Base-by-base conservation (phyloP, 1,284 basidiomycete species). In the Ceratorhiza oryzae-sativae region DNA sequence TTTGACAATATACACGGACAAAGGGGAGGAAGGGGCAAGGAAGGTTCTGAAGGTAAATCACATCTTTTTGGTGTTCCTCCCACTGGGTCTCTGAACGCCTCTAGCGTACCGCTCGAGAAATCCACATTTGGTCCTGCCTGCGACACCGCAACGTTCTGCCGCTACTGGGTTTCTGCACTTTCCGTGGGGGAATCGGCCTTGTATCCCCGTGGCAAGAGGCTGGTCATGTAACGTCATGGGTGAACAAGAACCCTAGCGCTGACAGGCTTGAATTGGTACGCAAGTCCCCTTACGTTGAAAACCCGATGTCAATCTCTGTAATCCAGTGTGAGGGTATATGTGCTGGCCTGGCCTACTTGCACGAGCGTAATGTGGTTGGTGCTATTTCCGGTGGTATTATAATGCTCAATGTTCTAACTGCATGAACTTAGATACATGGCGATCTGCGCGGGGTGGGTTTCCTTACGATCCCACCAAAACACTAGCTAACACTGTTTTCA, bases 321-420 rank as follows among this genome's bases (percentile, higher is more conserved):
- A 36, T 30, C 4, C 27, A 65, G 62, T 65, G 62, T 27, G 48
- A 65, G 34, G 62, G 62, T 53, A 53, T 65, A 65, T 65, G 62
- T 34, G 46, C 62, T 15, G 62, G 62, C 12, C 23, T 65, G 23
- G 48, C 27, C 13, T 65, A 65, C 48, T 48, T 65, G 27, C 62
- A 65, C 20, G 25, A 41, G 2, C 46, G 13, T 20, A 30, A 41
- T 27, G 48, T 65, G 27, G 62, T 65, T 12, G 27, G 62, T 65
- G 5, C 13, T 13, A 39, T 39, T 39, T 13, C 8, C 36, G 8
- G 13, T 13, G 13, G 5, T 3, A 2, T 49, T 25, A 25, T 5
- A 49, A 10, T 45, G 42, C 18, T 49, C 48, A 23, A 25, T 23
- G 2, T 49, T 25, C n/a, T 27, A 3, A 39, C 36, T 6, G 13